Evolutionary conservation across 352 stramenopile species (phyloP), one percentile per base, ranked within the genome.

Genomic region (Phytophthora sp.): DNA sequence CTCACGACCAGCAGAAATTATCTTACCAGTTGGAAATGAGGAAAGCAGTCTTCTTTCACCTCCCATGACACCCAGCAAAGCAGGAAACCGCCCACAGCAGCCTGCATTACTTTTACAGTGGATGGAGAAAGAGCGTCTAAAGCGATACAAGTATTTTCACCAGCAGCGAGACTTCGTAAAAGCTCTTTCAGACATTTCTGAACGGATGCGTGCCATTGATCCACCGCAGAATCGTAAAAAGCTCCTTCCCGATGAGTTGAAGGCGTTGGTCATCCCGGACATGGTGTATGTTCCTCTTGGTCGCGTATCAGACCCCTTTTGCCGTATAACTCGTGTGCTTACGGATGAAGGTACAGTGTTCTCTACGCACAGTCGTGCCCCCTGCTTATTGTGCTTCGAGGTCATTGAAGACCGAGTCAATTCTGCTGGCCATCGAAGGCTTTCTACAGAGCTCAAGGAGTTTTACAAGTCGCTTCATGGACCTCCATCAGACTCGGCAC

Each of bases 101-200:
- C 72, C 66, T n/a, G 77, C 83, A n/a, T 52, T 87, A 9, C 46
- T 92, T 21, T 55, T 94, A 23, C 55, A 88, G 34, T 92, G 82
- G 84, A 91, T 94, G 69, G 80, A 92, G 42, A 88, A 78, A 27
- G 84, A 94, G 49, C 79, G 82, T 20, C 76, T 80, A 48, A 92
- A 94, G 63, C 74, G 80, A 24, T 92, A 91, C 77, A 88, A 83
- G 41, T 92, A 90, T 37, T 92, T 92, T 49, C 84, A 93, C 49
- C 60, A 91, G 20, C 79, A 93, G 46, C 82, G 84, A 10, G 82
- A 92, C 50, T 94, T 94, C 37, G 72, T 94, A 13, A 83, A 84
- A 39, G 69, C 70, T 26, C 66, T 94, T 12, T 63, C 79, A 11
- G 85, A 88, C 31, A 91, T 94, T 23, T 92, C 85, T 0, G 85